Conservation (phyloP, 768 basidiomycete species). For the Lactarius akahatsu region DNA sequence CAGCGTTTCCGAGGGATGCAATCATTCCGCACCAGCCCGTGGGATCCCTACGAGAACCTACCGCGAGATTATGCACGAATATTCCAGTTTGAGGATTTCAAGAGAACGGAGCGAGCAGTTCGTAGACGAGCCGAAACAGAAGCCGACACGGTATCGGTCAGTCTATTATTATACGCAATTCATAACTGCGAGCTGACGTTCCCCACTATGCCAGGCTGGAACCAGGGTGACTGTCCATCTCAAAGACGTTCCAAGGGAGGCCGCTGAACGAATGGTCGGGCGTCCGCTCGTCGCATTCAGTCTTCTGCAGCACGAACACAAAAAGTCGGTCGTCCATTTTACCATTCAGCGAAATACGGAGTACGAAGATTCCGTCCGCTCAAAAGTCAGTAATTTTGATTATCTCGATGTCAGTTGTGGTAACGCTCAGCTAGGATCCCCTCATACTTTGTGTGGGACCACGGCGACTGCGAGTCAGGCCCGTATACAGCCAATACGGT, state of each 20-base stretch:
- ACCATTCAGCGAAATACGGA: constrained; percentile 94
- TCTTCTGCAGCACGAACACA: constrained; percentile 93
- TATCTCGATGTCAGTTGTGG: background rate
- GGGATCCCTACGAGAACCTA: constrained; percentile 97
- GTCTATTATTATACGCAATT: constrained; percentile 27
- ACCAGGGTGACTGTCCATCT: constrained; percentile 75
- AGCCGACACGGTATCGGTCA: constrained; percentile 59
- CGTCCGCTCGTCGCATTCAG: constrained; percentile 71
- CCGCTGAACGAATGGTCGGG: constrained; percentile 36
- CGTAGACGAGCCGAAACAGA: constrained; percentile 67
- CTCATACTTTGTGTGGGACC: constrained; percentile 88
- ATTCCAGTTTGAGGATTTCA: constrained; percentile 96
- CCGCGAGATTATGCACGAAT: constrained; percentile 92
- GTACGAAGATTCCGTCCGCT: constrained; percentile 81
- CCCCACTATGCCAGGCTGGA: constrained; percentile 59
- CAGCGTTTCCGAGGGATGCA: constrained; percentile 89
- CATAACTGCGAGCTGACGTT: background rate
- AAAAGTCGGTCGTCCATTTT: constrained; percentile 89
- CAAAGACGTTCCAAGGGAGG: constrained; percentile 69
- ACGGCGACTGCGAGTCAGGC: constrained; percentile 78
- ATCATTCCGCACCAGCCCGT: constrained; percentile 92
- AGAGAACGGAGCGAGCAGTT: constrained; percentile 73
- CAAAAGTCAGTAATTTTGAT: constrained; percentile 61
- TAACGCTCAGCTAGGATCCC: constrained; percentile 60
- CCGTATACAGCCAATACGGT: constrained; percentile 90